phyloP scores from a whole-genome alignment of 495 filamentous ascomycete genomes.

The Xylaria castorea region DNA sequence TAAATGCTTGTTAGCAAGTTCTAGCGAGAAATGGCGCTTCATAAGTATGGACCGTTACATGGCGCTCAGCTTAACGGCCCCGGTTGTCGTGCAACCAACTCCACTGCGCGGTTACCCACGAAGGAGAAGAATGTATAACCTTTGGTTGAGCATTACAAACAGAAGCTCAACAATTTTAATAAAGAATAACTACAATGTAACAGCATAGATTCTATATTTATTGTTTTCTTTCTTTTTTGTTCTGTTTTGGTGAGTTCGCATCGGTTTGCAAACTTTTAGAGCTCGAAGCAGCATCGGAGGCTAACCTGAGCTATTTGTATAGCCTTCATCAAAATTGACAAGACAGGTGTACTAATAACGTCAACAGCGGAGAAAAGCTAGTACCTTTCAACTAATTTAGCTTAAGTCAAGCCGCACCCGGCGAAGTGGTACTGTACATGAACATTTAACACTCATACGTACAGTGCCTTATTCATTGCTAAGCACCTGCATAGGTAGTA shows the following conservation, averaged over 20 bases:
- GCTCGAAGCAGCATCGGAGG: neutral
- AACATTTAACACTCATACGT: neutral
- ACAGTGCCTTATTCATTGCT: neutral
- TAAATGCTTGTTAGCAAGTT: neutral
- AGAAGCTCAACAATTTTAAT: neutral
- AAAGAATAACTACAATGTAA: neutral
- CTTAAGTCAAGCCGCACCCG: neutral
- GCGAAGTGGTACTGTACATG: neutral
- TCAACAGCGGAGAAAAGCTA: conserved; percentile 3
- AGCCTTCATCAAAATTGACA: neutral
- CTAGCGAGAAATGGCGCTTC: conserved; percentile 10
- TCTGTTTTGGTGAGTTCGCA: too few relatives aligned
- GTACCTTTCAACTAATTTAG: neutral
- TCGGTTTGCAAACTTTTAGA: neutral
- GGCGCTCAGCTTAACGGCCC: neutral
- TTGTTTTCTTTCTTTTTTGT: neutral
- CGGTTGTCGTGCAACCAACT: neutral
- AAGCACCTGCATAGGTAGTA: neutral
- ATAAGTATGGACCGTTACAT: neutral
- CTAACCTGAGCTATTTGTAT: neutral
- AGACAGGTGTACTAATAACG: neutral
- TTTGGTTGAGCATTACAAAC: neutral
- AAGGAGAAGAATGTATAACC: neutral
- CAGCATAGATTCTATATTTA: too few relatives aligned
- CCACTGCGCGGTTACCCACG: neutral